These are phyloP conservation scores for Verticillium zaregamsianum DNA, from an alignment of 2,329 filamentous ascomycete genomes.

Conservation along the genomic window DNA sequence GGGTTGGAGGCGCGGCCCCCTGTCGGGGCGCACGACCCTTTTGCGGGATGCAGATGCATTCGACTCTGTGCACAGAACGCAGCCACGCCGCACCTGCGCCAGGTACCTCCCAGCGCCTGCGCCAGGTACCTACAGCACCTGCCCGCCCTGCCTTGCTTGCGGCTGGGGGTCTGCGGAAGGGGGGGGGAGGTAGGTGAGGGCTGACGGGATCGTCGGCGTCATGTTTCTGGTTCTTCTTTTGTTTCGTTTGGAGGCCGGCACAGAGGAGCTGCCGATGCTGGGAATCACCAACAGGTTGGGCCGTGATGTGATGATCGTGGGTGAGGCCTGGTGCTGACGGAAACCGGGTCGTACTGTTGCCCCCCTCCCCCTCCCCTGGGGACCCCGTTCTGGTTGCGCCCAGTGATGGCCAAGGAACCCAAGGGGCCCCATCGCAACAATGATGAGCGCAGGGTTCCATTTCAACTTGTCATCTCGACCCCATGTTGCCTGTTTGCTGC, in stretches of 20 bases:
- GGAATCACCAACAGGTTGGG: neutral
- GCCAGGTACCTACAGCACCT: too few relatives aligned
- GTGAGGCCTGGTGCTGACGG: neutral
- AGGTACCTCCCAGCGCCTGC: too few relatives aligned
- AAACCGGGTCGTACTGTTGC: neutral
- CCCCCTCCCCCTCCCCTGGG: neutral
- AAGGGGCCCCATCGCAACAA: neutral
- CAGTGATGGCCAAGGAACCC: neutral
- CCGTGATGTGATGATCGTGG: neutral
- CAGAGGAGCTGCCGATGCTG: neutral
- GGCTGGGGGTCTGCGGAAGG: too few relatives aligned
- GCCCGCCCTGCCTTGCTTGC: neutral
- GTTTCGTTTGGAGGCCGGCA: neutral
- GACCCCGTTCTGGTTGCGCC: neutral
- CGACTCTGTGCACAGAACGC: neutral
- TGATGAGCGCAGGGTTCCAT: neutral
- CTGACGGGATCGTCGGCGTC: neutral
- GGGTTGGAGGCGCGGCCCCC: neutral
- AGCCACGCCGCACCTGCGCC: too few relatives aligned
- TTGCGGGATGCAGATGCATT: neutral
- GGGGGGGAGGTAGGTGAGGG: neutral
- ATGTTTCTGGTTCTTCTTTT: neutral
- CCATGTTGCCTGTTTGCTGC: neutral
- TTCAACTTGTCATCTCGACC: neutral
- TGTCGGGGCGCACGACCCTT: neutral